Conservation (phyloP, 345 rosid species). For the Eucalyptus regnans region DNA sequence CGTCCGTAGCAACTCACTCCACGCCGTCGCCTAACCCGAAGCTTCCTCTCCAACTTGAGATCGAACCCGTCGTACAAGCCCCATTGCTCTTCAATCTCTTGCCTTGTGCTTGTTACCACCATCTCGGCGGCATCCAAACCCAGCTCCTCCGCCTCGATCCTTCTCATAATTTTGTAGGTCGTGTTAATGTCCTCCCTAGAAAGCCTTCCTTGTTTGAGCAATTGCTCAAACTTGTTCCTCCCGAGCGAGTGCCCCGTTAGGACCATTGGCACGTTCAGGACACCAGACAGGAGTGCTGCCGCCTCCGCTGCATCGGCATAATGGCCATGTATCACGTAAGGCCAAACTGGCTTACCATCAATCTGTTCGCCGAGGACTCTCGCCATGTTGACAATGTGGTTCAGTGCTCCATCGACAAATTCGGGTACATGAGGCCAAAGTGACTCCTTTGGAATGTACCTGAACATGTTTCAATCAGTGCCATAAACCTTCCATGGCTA, state of each 20-base stretch:
- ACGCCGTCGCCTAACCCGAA: conserved; percentile 45
- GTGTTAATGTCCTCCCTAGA: conserved; percentile 44
- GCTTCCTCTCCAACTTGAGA: conserved; percentile 52
- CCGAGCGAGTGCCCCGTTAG: conserved; percentile 63
- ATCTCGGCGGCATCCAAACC: conserved; percentile 51
- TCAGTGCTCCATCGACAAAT: conserved; percentile 50
- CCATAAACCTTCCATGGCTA: background rate
- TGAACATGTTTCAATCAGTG: background rate
- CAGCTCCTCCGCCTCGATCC: conserved; percentile 50
- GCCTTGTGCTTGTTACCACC: conserved; percentile 67
- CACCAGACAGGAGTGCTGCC: conserved; percentile 51
- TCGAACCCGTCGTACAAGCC: conserved; percentile 70
- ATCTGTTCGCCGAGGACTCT: conserved; percentile 44
- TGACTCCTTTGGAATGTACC: conserved; percentile 59
- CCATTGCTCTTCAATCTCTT: conserved; percentile 76
- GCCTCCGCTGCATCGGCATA: conserved; percentile 66
- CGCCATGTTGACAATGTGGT: conserved; percentile 52
- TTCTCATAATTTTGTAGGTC: conserved; percentile 52
- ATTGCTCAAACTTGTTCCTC: conserved; percentile 59
- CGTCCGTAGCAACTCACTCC: conserved; percentile 65
- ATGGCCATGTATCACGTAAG: conserved; percentile 60
- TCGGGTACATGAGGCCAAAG: conserved; percentile 62
- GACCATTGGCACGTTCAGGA: conserved; percentile 58
- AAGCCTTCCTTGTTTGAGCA: conserved; percentile 58
- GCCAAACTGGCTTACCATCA: conserved; percentile 54